Evolutionary conservation across 139 green algal species (phyloP).

Genomic region (Picochlorum sp.): DNA sequence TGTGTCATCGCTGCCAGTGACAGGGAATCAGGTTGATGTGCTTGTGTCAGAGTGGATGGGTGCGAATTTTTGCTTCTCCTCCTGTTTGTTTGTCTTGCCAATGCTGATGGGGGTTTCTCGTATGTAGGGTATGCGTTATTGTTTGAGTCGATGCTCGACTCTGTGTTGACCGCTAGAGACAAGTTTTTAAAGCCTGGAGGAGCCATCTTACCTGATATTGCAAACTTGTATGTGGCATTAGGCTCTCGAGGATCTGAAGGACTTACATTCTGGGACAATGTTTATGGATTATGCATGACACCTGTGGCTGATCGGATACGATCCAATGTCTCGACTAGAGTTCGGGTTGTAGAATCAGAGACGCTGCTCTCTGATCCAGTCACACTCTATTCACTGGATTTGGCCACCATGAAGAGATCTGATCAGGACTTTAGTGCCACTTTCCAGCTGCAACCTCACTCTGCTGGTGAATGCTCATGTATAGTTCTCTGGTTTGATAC

Average conservation of each 20-base stretch:
- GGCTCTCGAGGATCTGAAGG: conserved; percentile 32
- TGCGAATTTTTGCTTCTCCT: no score
- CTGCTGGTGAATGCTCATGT: conserved; percentile 26
- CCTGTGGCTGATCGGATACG: conserved; percentile 30
- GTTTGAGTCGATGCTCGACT: conserved; percentile 95
- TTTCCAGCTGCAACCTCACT: conserved; percentile 61
- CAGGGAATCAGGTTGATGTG: conserved; percentile 57
- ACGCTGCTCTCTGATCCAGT: conserved; percentile 40
- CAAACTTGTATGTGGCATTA: conserved; percentile 65
- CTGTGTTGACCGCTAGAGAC: conserved; percentile 60
- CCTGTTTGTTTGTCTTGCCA: no score
- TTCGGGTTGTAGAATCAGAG: conserved; percentile 41
- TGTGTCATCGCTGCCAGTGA: conserved; percentile 19
- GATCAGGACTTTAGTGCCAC: conserved; percentile 81
- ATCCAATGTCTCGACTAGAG: conserved; percentile 26
- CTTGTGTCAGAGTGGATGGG: conserved; percentile 95
- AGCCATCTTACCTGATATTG: conserved; percentile 80
- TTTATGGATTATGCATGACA: conserved; percentile 88
- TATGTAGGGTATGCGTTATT: conserved; percentile 78
- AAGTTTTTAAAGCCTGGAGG: conserved; percentile 75
- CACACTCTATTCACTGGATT: conserved; percentile 48
- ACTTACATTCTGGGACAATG: conserved; percentile 74
- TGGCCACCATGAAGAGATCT: conserved; percentile 58
- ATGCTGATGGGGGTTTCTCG: no score
- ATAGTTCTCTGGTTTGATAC: conserved; percentile 96